Conservation (phyloP, 2,329 filamentous ascomycete genomes). For the Blumeriella jaapii region DNA sequence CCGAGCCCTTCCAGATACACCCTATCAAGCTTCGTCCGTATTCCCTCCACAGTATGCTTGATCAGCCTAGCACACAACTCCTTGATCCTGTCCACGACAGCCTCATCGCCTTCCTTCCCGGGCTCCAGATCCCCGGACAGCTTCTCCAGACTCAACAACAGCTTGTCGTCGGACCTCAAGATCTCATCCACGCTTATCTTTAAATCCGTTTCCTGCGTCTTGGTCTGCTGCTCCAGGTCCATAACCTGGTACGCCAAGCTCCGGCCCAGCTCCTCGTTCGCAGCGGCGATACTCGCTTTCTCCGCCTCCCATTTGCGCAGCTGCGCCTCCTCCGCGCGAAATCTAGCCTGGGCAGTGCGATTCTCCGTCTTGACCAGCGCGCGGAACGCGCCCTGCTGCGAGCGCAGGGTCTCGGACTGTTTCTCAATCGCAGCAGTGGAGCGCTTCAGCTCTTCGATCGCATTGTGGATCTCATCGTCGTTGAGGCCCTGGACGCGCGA, state of each 20-base stretch:
- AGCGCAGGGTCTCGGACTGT: slow-evolving; percentile 49
- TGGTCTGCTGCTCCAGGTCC: slow-evolving; percentile 41
- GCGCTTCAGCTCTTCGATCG: slow-evolving; percentile 50
- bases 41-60: slow-evolving; percentile 43
- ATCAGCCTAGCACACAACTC: slow-evolving; percentile 47
- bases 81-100: slow-evolving; percentile 44
- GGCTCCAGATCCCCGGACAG: slow-evolving; percentile 49
- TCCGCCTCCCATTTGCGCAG: slow-evolving; percentile 31
- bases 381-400: slow-evolving; percentile 50
- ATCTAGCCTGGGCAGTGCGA: slow-evolving; percentile 27
- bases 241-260: slow-evolving; percentile 34
- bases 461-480: slow-evolving; percentile 48
- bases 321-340: slow-evolving; percentile 31
- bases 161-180: slow-evolving; percentile 51
- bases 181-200: slow-evolving; percentile 38
- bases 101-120: slow-evolving; percentile 39
- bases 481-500: slow-evolving; percentile 38
- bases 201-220: slow-evolving; percentile 33
- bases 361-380: slow-evolving; percentile 37
- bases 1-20: slow-evolving; percentile 40
- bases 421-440: slow-evolving; percentile 54
- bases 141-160: slow-evolving; percentile 54
- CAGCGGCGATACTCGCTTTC: slow-evolving; percentile 31
- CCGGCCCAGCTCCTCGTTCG: slow-evolving; percentile 37
- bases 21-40: slow-evolving; percentile 43